phyloP scores from a whole-genome alignment of 805 yeast genomes.

The Zygoascus bituminiphila region DNA sequence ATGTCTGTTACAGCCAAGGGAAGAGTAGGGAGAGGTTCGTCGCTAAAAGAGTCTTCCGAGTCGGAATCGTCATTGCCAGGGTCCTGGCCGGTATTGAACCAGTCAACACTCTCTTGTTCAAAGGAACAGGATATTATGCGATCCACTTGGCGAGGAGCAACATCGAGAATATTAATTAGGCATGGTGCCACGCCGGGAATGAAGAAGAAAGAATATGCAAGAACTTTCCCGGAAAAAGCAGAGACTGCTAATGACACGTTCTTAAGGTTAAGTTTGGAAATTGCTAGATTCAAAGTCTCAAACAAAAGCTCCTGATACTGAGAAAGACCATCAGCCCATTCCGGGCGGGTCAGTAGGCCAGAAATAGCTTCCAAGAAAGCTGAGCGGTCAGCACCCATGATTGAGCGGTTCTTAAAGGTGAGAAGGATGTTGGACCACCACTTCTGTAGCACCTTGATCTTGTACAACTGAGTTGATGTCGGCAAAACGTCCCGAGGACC shows the following conservation, averaged over 20 bases:
- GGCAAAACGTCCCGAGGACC: background rate
- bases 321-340: constrained; percentile 27
- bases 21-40: background rate
- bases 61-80: background rate
- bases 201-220: constrained; percentile 54
- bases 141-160: constrained; percentile 21
- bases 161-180: constrained; percentile 25
- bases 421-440: constrained; percentile 34
- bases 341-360: constrained; percentile 30
- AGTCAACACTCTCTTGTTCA: background rate
- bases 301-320: constrained; percentile 29
- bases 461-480: constrained; percentile 6
- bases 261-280: constrained; percentile 41
- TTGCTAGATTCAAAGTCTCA: constrained; percentile 47
- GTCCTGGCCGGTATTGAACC: background rate
- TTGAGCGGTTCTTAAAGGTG: constrained; percentile 22
- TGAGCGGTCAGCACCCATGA: constrained; percentile 30
- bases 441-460: constrained; percentile 24
- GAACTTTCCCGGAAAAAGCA: constrained; percentile 63
- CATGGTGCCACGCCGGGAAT: constrained; percentile 48
- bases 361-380: constrained; percentile 35
- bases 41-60: background rate
- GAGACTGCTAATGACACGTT: constrained; percentile 46
- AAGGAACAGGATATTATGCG: constrained; percentile 18
- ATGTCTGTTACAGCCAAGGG: constrained; percentile 1